Percentiles rank a stretch among this genome's conserved stretches.
These are phyloP conservation scores for Pseudocercospora musae DNA, from an alignment of 2,329 filamentous ascomycete species.

Conservation along the genomic window DNA sequence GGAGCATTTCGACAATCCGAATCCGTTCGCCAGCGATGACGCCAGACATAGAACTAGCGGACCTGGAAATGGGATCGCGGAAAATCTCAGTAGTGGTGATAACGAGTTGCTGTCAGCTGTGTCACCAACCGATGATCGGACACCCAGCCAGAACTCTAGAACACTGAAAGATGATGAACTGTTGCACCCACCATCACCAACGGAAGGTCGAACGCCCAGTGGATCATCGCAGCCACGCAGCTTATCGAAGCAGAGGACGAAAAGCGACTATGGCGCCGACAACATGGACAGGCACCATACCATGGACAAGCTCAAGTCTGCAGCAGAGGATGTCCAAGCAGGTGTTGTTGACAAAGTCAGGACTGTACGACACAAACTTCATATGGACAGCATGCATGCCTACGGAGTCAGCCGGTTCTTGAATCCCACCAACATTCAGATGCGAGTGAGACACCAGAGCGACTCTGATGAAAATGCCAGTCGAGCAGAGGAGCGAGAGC, in stretches of 20 bases:
- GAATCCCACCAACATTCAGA: constrained; percentile 21
- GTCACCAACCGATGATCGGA: not conserved
- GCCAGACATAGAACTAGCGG: not conserved
- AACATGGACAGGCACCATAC: not conserved
- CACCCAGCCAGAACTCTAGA: not conserved
- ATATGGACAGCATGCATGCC: constrained; percentile 16
- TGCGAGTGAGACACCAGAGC: constrained; percentile 13
- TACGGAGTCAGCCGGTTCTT: constrained; percentile 14
- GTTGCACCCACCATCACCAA: not conserved
- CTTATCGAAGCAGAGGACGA: not conserved
- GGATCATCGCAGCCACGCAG: not conserved
- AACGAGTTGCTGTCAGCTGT: not conserved
- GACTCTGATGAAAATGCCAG: constrained; percentile 10
- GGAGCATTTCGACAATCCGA: constrained; percentile 13
- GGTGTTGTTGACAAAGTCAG: constrained; percentile 17
- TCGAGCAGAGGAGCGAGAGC: constrained; percentile 12
- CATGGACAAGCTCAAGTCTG: constrained; percentile 16
- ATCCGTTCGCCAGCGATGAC: constrained; percentile 10
- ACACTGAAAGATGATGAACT: not conserved
- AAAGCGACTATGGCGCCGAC: not conserved
- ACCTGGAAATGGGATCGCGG: not conserved
- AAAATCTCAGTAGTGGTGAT: not conserved
- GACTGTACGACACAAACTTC: constrained; percentile 11
- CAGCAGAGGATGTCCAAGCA: constrained; percentile 13
- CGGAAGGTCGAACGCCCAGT: not conserved